A percentile compares a stretch with the other conserved stretches of the same genome.
These are phyloP conservation scores for Coemansia sp. DNA, from an alignment of 192 early-diverging fungal species.

Conservation along the genomic window DNA sequence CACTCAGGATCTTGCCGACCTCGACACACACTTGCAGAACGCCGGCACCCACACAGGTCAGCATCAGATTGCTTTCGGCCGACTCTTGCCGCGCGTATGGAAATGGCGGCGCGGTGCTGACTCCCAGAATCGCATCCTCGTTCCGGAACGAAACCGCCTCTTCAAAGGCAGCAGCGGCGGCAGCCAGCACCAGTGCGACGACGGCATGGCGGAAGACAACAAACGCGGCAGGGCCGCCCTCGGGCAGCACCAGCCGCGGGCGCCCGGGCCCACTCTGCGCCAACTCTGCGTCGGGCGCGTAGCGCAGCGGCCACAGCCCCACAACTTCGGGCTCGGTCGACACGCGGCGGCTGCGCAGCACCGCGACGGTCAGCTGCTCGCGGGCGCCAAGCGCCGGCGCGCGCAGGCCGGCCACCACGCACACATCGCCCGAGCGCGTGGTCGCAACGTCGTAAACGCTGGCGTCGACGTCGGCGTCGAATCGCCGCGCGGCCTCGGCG, in stretches of 20 bases:
- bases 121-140: slow-evolving; percentile 17
- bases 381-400: not conserved
- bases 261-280: not conserved
- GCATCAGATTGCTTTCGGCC: slow-evolving; percentile 10
- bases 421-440: slow-evolving; percentile 16
- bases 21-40: slow-evolving; percentile 32
- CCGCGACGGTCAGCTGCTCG: slow-evolving; percentile 8
- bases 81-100: slow-evolving; percentile 8
- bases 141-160: slow-evolving; percentile 26
- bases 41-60: slow-evolving; percentile 29
- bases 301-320: slow-evolving; percentile 18
- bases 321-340: slow-evolving; percentile 14
- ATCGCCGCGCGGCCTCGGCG: slow-evolving; percentile 4
- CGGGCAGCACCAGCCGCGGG: slow-evolving; percentile 25
- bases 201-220: slow-evolving; percentile 17
- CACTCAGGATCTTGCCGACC: not conserved
- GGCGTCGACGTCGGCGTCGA: not conserved
- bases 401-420: slow-evolving; percentile 14
- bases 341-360: slow-evolving; percentile 15
- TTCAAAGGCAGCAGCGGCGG: slow-evolving; percentile 15
- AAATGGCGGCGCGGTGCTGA: not conserved
- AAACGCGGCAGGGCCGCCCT: slow-evolving; percentile 21
- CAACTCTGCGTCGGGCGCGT: not conserved
- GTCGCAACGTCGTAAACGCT: slow-evolving; percentile 28
- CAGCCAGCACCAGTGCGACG: slow-evolving; percentile 3